Base-by-base conservation (phyloP, 1,284 basidiomycete genomes). In the Ceratobasidium sp. region DNA sequence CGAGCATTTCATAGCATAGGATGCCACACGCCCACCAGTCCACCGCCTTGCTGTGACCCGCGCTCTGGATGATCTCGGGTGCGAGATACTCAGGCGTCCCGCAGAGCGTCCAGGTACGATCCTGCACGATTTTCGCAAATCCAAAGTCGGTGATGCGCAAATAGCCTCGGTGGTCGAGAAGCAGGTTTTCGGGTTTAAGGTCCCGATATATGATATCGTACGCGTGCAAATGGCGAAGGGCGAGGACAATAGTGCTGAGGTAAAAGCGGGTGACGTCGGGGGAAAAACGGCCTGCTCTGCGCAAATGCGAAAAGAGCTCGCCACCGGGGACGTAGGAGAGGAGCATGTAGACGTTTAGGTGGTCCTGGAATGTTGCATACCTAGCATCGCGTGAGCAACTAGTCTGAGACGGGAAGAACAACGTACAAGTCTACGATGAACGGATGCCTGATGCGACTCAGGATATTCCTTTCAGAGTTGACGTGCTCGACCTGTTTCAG, bases 21-120 rank as follows among this genome's bases (percentile, higher is more conserved):
- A 99, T 94, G 31, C 96, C 96, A 72, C 96, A 91, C 1, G 97
- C 95, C 89, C 97, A 99, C 96, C 96, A 99, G 78, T 99, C 96
- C 2, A 97, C 96, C 40, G 93, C 93, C 81, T 98, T 98, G 73
- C 96, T 96, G 82, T 99, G 97, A 12, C 96, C 96, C 74, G 96
- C 94, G 15, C 92, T 94, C 78, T 96, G 94, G 50, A 99, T 97
- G 69, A 96, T 94, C 79, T 96, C 94, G 20, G 94, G 94, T 0
- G 94, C 94, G 47, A 96, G 85, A 75, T 99, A 99, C 80, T 99
- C 97, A 13, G 97, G 97, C 3, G 95, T 98, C 42, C 95, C 97
- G 79, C 97, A 99, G 22, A 99, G 84, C 6, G 97, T 99, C 96
- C 96, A 99, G 1, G 97, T 99, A 80, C 96, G 94, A 80, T 98